These are phyloP conservation scores for Reticulascus tulasneorum DNA, from an alignment of 2,329 filamentous ascomycete species.

Conservation along the genomic window DNA sequence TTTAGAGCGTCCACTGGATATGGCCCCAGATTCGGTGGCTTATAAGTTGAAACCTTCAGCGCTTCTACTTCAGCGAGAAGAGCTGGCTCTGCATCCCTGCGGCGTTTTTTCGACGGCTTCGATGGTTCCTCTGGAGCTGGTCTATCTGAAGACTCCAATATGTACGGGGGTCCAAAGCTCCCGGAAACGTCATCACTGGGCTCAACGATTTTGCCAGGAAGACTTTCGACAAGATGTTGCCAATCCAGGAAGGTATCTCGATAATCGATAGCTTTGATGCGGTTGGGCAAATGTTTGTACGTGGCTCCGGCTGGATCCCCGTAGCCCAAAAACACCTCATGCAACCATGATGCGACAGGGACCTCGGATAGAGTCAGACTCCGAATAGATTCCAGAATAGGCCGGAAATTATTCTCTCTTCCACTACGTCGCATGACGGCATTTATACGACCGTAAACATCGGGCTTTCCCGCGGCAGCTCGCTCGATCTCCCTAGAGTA, in stretches of 20 bases:
- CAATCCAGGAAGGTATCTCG: constrained; percentile 93
- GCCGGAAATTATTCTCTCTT: constrained; percentile 95
- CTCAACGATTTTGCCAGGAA: constrained; percentile 84
- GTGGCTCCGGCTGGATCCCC: constrained; percentile 86
- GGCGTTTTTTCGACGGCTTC: constrained; percentile 79
- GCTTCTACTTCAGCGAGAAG: constrained; percentile 61
- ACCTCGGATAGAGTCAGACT: constrained; percentile 80
- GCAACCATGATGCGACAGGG: constrained; percentile 83
- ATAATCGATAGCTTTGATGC: constrained; percentile 77
- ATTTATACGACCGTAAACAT: constrained; percentile 83
- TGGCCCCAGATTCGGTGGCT: constrained; percentile 80
- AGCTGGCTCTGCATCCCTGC: constrained; percentile 69
- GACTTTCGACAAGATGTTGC: constrained; percentile 86
- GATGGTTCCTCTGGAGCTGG: constrained; percentile 43
- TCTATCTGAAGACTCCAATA: constrained; percentile 65
- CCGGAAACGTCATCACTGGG: constrained; percentile 66
- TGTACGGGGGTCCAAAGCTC: constrained; percentile 83
- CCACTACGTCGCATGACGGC: constrained; percentile 77
- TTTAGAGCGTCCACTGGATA: constrained; percentile 83
- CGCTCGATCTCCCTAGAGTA: constrained; percentile 74
- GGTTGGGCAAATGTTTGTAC: constrained; percentile 77
- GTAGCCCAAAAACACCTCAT: constrained; percentile 96
- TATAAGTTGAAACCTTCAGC: constrained; percentile 84
- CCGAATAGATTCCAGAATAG: constrained; percentile 87
- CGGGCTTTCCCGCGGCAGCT: constrained; percentile 61